A percentile compares a stretch with the other conserved stretches of the same genome.
These are phyloP conservation scores for Saccharomyces hybrid DNA, from an alignment of 1,139 yeast genomes.

Conservation along the genomic window DNA sequence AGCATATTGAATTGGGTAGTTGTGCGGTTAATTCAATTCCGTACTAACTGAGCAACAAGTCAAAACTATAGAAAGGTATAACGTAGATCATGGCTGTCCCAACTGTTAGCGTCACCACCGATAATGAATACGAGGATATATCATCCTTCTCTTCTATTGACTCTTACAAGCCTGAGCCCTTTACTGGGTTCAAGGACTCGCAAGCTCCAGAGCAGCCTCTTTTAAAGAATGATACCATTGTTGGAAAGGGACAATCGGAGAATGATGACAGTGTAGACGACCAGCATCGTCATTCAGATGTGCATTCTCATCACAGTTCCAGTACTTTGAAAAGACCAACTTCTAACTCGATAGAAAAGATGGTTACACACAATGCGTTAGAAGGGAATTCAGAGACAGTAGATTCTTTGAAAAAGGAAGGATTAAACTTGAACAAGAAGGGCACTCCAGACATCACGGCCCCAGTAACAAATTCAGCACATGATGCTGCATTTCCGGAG, in stretches of 20 bases:
- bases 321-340: constrained; percentile 13
- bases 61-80: not conserved
- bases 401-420: constrained; percentile 22
- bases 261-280: not conserved
- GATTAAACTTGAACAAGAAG: constrained; percentile 15
- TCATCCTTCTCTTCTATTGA: constrained; percentile 26
- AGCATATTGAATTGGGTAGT: not conserved
- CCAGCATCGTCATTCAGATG: constrained; percentile 3
- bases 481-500: constrained; percentile 53
- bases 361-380: constrained; percentile 18
- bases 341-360: constrained; percentile 19
- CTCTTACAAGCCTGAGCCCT: constrained; percentile 24
- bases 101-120: constrained; percentile 6
- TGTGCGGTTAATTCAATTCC: not conserved
- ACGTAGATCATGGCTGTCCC: not conserved
- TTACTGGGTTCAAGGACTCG: constrained; percentile 12
- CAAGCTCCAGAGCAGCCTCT: not conserved
- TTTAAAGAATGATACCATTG: constrained; percentile 3
- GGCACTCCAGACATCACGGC: constrained; percentile 23
- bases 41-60: not conserved
- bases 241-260: not conserved
- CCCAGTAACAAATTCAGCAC: constrained; percentile 16
- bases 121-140: constrained; percentile 21
- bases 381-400: constrained; percentile 22
- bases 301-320: constrained; percentile 14